A percentile compares a stretch with the other conserved stretches of the same genome.
These are phyloP conservation scores for Globisporangium yorkense DNA, from an alignment of 352 stramenopile species.

Conservation along the genomic window DNA sequence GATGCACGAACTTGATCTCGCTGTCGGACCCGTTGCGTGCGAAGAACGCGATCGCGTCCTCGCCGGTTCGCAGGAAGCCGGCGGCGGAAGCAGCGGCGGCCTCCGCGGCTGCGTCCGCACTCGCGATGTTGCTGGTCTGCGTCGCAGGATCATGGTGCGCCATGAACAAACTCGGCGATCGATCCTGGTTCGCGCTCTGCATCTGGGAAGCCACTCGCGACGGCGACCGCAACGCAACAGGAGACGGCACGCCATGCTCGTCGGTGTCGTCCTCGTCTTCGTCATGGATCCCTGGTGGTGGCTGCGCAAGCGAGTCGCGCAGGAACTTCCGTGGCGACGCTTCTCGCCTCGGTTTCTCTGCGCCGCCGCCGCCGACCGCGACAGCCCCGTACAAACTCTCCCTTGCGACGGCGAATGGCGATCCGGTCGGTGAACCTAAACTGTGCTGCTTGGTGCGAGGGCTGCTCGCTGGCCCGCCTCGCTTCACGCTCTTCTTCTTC, in stretches of 20 bases:
- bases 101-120: conserved; percentile 37
- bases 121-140: conserved; percentile 25
- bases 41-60: conserved; percentile 94
- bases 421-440: background rate
- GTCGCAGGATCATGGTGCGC: conserved; percentile 39
- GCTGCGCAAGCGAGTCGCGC: conserved; percentile 35
- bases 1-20: conserved; percentile 93
- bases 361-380: background rate
- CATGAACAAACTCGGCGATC: conserved; percentile 38
- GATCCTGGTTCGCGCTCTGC: conserved; percentile 17
- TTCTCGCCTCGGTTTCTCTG: conserved; percentile 37
- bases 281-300: conserved; percentile 2
- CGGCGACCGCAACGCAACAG: conserved; percentile 8
- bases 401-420: background rate
- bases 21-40: conserved; percentile 87
- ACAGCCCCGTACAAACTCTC: background rate
- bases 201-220: background rate
- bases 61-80: conserved; percentile 64
- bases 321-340: conserved; percentile 61
- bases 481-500: conserved; percentile 17
- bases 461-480: conserved; percentile 6
- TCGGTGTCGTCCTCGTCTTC: conserved; percentile 9
- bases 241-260: background rate
- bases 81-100: conserved; percentile 43
- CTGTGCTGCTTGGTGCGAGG: conserved; percentile 17